phyloP scores from a whole-genome alignment of 495 filamentous ascomycete species.

The Tuber umbilicatum region DNA sequence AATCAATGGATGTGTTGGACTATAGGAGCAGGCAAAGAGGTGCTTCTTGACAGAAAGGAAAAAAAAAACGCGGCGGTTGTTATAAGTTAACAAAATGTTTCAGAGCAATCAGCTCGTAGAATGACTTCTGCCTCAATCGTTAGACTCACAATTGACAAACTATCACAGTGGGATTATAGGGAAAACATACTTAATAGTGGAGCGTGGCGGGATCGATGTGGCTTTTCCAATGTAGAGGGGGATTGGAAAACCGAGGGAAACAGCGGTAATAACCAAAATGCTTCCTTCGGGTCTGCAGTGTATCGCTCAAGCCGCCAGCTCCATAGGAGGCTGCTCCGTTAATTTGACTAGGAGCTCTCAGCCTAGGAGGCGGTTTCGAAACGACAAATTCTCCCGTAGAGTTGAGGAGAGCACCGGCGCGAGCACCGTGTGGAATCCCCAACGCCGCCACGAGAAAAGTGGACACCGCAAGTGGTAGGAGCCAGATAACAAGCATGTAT shows the following conservation, averaged over 20 bases:
- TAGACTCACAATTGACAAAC: not conserved
- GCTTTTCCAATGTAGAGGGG: not conserved
- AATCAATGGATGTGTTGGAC: not conserved
- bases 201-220: not conserved
- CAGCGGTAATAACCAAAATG: not conserved
- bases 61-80: not conserved
- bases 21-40: not conserved
- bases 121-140: not conserved
- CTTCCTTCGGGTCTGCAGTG: slow-evolving; percentile 3
- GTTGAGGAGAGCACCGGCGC: not conserved
- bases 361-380: not conserved
- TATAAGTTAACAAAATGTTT: slow-evolving; percentile 5
- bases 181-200: not conserved
- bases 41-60: not conserved
- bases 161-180: not conserved
- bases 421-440: not conserved
- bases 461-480: not conserved
- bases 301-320: not conserved
- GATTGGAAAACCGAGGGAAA: not conserved
- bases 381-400: not conserved
- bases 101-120: not conserved
- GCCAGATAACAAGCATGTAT: not conserved
- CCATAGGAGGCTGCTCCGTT: slow-evolving; percentile 1
- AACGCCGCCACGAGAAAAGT: slow-evolving; percentile 1
- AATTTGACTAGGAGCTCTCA: not conserved